Conservation (phyloP, 2,329 filamentous ascomycete species). For the Laburnicola sp. region DNA sequence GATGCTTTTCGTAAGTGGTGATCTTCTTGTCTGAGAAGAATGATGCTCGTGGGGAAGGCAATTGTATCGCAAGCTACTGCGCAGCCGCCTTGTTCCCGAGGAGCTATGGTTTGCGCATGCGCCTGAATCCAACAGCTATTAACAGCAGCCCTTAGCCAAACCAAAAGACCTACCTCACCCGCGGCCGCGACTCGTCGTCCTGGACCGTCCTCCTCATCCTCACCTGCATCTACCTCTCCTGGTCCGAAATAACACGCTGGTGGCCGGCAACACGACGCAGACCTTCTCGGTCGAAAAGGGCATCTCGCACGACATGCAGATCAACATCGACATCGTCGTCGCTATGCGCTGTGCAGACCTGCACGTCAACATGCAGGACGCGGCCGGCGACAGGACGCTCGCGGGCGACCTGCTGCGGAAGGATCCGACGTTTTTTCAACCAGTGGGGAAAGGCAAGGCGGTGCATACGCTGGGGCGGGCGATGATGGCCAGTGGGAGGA, state of each 20-base stretch:
- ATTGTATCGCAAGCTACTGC: neutral
- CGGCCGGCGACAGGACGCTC: conserved; percentile 86
- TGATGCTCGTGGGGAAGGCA: neutral
- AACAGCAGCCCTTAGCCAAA: conserved; percentile 69
- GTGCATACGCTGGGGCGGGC: conserved; percentile 51
- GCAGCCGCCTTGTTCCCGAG: conserved; percentile 2
- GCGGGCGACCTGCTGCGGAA: conserved; percentile 73
- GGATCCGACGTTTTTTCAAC: conserved; percentile 75
- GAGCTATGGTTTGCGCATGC: neutral
- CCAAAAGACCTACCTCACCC: conserved; percentile 90
- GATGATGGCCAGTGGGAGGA: conserved; percentile 52
- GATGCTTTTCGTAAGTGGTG: conserved; percentile 88
- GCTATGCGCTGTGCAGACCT: conserved; percentile 84
- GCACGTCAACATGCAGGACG: conserved; percentile 97
- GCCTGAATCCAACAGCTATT: conserved; percentile 9
- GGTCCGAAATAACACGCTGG: conserved; percentile 80
- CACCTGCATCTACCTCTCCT: conserved; percentile 73
- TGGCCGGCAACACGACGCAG: conserved; percentile 81
- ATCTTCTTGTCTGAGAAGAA: neutral
- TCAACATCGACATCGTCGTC: conserved; percentile 94
- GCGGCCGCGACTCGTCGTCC: conserved; percentile 83
- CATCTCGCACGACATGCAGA: conserved; percentile 81
- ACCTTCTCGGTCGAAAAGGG: conserved; percentile 94
- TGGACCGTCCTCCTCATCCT: conserved; percentile 85
- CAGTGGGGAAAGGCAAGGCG: conserved; percentile 76